phyloP scores from a whole-genome alignment of 495 filamentous ascomycete genomes.

The Neohortaea acidophila region DNA sequence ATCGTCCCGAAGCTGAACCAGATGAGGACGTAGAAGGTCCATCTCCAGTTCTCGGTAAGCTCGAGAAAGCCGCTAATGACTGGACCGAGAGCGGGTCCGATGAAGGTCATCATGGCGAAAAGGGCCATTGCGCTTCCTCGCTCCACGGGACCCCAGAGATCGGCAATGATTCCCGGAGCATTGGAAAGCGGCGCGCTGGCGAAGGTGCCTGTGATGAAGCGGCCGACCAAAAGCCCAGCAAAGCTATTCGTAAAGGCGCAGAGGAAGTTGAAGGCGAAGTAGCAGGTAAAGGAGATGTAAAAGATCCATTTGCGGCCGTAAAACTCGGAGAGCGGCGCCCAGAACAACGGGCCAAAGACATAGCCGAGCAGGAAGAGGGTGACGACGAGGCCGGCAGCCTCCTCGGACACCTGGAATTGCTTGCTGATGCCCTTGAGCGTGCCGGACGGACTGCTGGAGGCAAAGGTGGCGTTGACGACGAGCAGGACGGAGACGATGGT shows the following conservation, averaged over 20 bases:
- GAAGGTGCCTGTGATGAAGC: conserved; percentile 38
- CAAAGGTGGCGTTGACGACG: conserved; percentile 40
- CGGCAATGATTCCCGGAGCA: conserved; percentile 36
- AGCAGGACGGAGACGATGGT: conserved; percentile 32
- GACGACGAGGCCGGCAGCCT: conserved; percentile 35
- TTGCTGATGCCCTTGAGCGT: conserved; percentile 32
- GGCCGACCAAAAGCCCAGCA: conserved; percentile 32
- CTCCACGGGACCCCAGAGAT: conserved; percentile 37
- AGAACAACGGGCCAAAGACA: conserved; percentile 35
- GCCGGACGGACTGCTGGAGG: conserved; percentile 36
- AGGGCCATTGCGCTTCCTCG: conserved; percentile 36
- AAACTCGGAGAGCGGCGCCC: conserved; percentile 38
- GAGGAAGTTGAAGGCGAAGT: conserved; percentile 36
- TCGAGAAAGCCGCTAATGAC: conserved; percentile 34
- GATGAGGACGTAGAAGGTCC: conserved; percentile 35
- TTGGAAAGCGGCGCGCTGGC: conserved; percentile 37
- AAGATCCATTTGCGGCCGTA: conserved; percentile 38
- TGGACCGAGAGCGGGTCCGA: conserved; percentile 24
- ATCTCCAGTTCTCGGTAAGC: conserved; percentile 32
- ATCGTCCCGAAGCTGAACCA: conserved; percentile 30
- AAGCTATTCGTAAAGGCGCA: conserved; percentile 40
- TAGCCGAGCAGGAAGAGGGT: conserved; percentile 41
- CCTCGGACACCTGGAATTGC: conserved; percentile 29
- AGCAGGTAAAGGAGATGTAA: conserved; percentile 30
- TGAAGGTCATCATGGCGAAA: conserved; percentile 27